phyloP scores from a whole-genome alignment of 768 basidiomycete genomes.

The Chalciporus piperatus region DNA sequence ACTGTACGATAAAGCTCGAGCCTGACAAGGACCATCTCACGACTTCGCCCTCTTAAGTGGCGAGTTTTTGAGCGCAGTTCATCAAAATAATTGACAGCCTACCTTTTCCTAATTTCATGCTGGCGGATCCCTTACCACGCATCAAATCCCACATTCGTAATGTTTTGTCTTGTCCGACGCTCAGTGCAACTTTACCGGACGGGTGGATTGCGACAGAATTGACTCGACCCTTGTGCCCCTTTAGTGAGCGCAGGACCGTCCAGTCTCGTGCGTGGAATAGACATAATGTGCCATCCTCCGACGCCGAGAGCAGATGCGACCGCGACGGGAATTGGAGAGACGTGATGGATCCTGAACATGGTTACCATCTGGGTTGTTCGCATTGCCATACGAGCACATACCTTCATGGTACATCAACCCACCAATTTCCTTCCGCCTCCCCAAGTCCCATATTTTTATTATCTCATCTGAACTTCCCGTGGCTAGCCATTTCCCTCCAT shows the following conservation, averaged over 20 bases:
- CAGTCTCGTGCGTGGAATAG: slow-evolving; percentile 94
- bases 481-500: slow-evolving; percentile 94
- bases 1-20: slow-evolving; percentile 75
- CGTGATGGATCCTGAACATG: slow-evolving; percentile 79
- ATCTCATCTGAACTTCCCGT: slow-evolving; percentile 96
- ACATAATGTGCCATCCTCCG: slow-evolving; percentile 88
- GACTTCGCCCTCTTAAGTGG: slow-evolving; percentile 76
- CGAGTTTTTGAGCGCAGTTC: neutral
- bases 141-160: slow-evolving; percentile 99
- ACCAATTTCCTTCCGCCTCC: slow-evolving; percentile 89
- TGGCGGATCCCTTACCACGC: slow-evolving; percentile 87
- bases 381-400: slow-evolving; percentile 30
- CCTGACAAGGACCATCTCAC: slow-evolving; percentile 86
- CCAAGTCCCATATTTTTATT: slow-evolving; percentile 94
- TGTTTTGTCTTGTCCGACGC: slow-evolving; percentile 86
- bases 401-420: slow-evolving; percentile 95
- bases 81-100: slow-evolving; percentile 9
- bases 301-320: slow-evolving; percentile 87
- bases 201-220: slow-evolving; percentile 92
- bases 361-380: neutral
- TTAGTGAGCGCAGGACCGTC: slow-evolving; percentile 81
- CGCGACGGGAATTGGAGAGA: slow-evolving; percentile 82
- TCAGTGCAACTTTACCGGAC: slow-evolving; percentile 86
- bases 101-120: slow-evolving; percentile 89
- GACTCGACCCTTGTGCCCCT: slow-evolving; percentile 92